Base-by-base conservation (phyloP, 352 stramenopile species). In the Globisporangium echinulatum region DNA sequence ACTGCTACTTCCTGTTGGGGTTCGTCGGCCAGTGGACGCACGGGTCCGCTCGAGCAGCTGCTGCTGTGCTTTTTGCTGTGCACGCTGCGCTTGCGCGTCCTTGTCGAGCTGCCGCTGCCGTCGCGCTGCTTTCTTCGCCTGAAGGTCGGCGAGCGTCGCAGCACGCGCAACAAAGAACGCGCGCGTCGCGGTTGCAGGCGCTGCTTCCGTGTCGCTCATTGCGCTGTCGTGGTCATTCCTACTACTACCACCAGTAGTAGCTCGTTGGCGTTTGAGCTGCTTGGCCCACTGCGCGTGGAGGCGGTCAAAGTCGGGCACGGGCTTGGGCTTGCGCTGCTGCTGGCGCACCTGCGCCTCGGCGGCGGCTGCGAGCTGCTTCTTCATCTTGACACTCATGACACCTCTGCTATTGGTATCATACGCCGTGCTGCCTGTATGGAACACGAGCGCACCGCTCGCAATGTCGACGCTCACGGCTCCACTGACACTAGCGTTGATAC, bases 221-320 rank as follows among this genome's bases (percentile, higher is more conserved):
- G 25, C 25, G 25, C 25, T 33, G 25, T 3, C 25, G 3, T 3
- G 1, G 25, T 33, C 25, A 33, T 3, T 33, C 25, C 25, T 33
- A 42, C 10, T 15, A 13, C 36, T 25, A 9, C 53, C 38, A 14
- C 37, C 40, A 19, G 52, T 54, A 44, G 40, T 5, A 8, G 40
- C 40, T 33, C 25, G 25, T 33, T 33, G 25, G 25, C 25, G 25
- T 2, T 33, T 33, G 11, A 49, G 25, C 19, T 39, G 33, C n/a
- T 59, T 43, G 8, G 85, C 72, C 79, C 77, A 90, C 43, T 84
- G 66, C 1, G 55, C 67, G 49, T 92, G 82, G 46, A 89, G 58
- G 4, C 68, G 64, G 8, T 79, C 68, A 62, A 91, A 92, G 60
- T 92, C 69, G 0, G 82, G 82, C 14, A 88, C 82, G 1, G 75